phyloP scores from a whole-genome alignment of 176 grass and related monocot species.

The Oropetium thomaeum region DNA sequence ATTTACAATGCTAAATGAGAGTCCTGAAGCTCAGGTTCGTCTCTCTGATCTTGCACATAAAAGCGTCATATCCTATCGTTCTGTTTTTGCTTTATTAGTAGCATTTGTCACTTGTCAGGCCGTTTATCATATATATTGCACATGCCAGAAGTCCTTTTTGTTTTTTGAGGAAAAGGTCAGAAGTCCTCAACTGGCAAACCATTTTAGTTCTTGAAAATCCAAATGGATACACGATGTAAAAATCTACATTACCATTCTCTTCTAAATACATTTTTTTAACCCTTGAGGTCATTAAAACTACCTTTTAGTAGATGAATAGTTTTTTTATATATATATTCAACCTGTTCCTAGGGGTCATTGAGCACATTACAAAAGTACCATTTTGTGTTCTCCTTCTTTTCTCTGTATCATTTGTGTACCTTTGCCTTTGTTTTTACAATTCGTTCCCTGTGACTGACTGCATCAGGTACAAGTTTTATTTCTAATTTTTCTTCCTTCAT shows the following conservation, averaged over 20 bases:
- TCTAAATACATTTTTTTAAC: too few relatives aligned
- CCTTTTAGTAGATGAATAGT: background rate
- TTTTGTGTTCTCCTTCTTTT: too few relatives aligned
- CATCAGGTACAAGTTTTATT: background rate
- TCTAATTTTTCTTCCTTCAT: background rate
- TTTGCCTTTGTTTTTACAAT: too few relatives aligned
- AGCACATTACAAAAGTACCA: background rate
- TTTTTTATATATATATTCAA: background rate
- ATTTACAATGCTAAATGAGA: conserved; percentile 42
- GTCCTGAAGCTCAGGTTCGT: conserved; percentile 49
- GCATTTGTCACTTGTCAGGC: background rate
- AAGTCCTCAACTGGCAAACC: background rate
- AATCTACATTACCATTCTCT: too few relatives aligned
- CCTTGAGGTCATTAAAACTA: background rate
- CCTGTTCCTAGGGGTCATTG: background rate
- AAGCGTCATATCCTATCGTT: background rate
- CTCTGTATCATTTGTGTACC: too few relatives aligned
- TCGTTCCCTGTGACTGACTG: background rate
- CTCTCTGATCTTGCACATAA: background rate
- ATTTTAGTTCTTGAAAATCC: background rate
- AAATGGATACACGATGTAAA: too few relatives aligned
- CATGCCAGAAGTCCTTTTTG: background rate
- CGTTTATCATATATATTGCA: background rate
- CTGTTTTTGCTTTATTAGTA: background rate
- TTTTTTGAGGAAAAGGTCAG: background rate